A percentile compares a stretch with the other conserved stretches of the same genome.
phyloP scores from a whole-genome alignment of 208 protist genomes.

The Leptomonas seymouri region DNA sequence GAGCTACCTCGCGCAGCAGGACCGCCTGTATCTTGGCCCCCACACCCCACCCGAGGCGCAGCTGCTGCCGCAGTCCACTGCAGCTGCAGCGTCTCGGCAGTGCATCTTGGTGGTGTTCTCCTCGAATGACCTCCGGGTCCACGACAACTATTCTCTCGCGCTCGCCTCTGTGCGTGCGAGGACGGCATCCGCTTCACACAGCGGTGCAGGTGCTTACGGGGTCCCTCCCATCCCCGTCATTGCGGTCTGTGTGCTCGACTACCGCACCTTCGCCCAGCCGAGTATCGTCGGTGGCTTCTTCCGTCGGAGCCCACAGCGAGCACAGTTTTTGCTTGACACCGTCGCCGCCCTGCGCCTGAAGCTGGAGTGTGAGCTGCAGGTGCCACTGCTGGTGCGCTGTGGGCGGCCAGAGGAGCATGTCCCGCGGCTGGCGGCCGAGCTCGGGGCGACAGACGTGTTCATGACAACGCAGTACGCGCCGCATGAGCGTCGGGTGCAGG shows the following conservation, averaged over 20 bases:
- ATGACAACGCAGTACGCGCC: constrained; percentile 89
- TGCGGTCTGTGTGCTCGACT: constrained; percentile 79
- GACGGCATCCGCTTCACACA: background rate
- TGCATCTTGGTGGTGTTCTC: constrained; percentile 84
- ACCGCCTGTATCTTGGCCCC: constrained; percentile 59
- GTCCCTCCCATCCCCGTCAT: constrained; percentile 53
- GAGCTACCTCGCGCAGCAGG: constrained; percentile 55
- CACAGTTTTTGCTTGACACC: constrained; percentile 75
- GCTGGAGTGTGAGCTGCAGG: constrained; percentile 49
- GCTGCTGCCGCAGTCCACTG: constrained; percentile 18
- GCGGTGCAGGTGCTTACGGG: background rate
- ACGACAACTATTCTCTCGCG: constrained; percentile 87
- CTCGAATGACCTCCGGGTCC: constrained; percentile 83
- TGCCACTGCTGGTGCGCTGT: constrained; percentile 82
- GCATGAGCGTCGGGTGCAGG: constrained; percentile 80
- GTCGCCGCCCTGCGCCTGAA: constrained; percentile 64
- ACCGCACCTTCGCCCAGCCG: constrained; percentile 86
- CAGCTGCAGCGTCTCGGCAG: background rate
- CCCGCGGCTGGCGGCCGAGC: constrained; percentile 75
- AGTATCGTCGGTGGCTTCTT: constrained; percentile 84
- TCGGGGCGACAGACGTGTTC: constrained; percentile 74
- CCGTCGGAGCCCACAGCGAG: constrained; percentile 79
- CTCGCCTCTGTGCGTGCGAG: constrained; percentile 69
- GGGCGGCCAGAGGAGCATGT: constrained; percentile 87
- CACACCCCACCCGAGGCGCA: constrained; percentile 48